Base-by-base conservation (phyloP, 345 rosid genomes). In the Melastoma malabathricum region DNA sequence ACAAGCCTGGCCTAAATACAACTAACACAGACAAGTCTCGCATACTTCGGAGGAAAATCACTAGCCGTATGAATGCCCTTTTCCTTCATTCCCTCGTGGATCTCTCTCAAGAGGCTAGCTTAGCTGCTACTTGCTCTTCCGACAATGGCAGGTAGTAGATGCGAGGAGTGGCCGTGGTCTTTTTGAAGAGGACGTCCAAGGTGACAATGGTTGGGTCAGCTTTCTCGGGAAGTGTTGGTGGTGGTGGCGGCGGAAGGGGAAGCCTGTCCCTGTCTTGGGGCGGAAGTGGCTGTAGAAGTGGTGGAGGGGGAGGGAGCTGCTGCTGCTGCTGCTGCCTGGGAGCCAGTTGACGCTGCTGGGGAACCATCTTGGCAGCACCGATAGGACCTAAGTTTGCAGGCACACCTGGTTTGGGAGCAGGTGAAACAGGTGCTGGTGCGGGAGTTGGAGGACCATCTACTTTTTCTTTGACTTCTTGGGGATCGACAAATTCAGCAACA, bases 91-190 rank as follows among this genome's bases (percentile, higher is more conserved):
- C 75, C 81, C 67, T 54, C 20, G 39, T 50, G 41, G 61, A 45
- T 46, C 64, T 61, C 60, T 69, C 69, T 51, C 29, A 67, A 3
- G 80, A 69, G 14, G 75, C 79, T 58, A 62, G 80, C 65, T 93
- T 88, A n/a, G 76, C 81, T 19, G 87, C 83, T 60, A 81, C 97
- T 69, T 83, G 83, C 16, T 83, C 87, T 45, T 93, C 99, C 10
- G 97, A 79, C 64, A 93, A 63, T 27, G 97, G 99, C 59, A 93
- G 63, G 70, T 85, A 93, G 64, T 93, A 93, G 64, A 93, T 88
- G 62, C 95, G 76, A n/a, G 99, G 99, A 47, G 84, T 72, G 58
- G 97, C 86, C 57, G 77, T 85, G 49, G 97, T 93, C 75, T 93
- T 93, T 68, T 78, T 72, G 57, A 93, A 93, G 55, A 93, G 92